Evolutionary conservation across 1,139 yeast genomes (phyloP), one percentile per base, ranked within the genome.

Genomic region (Candida tetrigidarum): DNA sequence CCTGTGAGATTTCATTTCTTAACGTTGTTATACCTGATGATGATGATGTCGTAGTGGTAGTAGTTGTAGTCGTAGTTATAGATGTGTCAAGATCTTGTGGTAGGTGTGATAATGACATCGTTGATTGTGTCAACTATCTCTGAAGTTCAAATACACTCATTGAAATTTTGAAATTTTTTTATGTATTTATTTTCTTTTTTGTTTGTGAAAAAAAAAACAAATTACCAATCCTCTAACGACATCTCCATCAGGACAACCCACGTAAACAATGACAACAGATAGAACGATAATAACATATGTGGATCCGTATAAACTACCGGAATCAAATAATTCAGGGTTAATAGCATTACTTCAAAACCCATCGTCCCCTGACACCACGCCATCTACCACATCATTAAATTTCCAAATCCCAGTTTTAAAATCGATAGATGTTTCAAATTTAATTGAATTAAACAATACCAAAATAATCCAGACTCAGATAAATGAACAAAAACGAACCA

Each of bases 361-460:
- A 35, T 27, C 27, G 2, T 11, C 11, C 4, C 8, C 15, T 10
- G 16, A 14, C 39, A 23, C 12, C 23, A n/a, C 26, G 15, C 5
- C 23, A 36, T 23, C 15, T 23, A 29, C 37, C 32, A 32, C 39
- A 4, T 29, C 30, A n/a, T 39, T 51, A 35, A 40, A 44, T 16
- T 23, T 52, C 26, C 39, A 47, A 26, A 49, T 66, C 8, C 72
- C 72, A 3, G 49, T 59, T 1, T 55, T 59, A 7, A 50, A 49
- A 28, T 49, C 49, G 8, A 39, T 62, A 4, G 71, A 69, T 51
- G 59, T 64, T 7, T 47, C 59, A 9, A 50, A 50, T 12, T 48
- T 63, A 11, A 50, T 67, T 16, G 50, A 52, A 26, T 48, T 56
- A 23, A 67, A 67, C 43, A 59, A 59, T 27, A 53, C 51, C 5